Evolutionary conservation across 176 grass and related monocot species (phyloP).

Genomic region (Zizania latifolia): DNA sequence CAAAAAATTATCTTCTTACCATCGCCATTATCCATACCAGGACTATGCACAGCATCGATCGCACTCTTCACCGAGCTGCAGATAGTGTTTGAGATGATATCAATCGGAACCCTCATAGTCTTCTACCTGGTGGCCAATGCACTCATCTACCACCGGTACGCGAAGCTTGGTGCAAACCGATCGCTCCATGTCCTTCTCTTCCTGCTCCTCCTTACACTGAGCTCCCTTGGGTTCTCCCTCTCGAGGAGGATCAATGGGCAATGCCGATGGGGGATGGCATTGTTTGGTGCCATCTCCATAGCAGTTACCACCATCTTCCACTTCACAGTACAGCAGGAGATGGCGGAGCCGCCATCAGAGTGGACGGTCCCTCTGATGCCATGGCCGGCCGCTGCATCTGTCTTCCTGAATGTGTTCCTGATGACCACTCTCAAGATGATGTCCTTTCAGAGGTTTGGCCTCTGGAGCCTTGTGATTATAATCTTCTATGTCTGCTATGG

Average conservation of each 20-base stretch:
- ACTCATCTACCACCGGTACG: slow-evolving; percentile 80
- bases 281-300: slow-evolving; percentile 19
- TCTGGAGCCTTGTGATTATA: slow-evolving; percentile 51
- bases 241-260: slow-evolving; percentile 41
- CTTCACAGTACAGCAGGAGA: slow-evolving; percentile 27
- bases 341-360: slow-evolving; percentile 20
- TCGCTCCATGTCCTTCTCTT: slow-evolving; percentile 51
- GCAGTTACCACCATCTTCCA: slow-evolving; percentile 38
- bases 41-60: slow-evolving; percentile 63
- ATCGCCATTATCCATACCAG: slow-evolving; percentile 22
- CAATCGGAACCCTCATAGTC: slow-evolving; percentile 84
- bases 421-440: slow-evolving; percentile 63
- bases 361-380: slow-evolving; percentile 91
- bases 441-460: slow-evolving; percentile 67
- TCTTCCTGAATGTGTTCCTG: slow-evolving; percentile 86
- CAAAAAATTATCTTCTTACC: slow-evolving; percentile 13
- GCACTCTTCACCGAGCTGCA: slow-evolving; percentile 84
- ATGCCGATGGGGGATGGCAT: slow-evolving; percentile 34
- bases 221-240: slow-evolving; percentile 61
- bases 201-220: slow-evolving; percentile 57
- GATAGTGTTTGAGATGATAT: slow-evolving; percentile 80
- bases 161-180: slow-evolving; percentile 28
- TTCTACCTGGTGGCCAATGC: slow-evolving; percentile 96
- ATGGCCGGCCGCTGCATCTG: slow-evolving; percentile 82
- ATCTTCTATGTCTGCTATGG: slow-evolving; percentile 74